Percentiles rank a stretch among this genome's conserved stretches.
These are phyloP conservation scores for Metrosideros polymorpha DNA, from an alignment of 441 rosid genomes.

Conservation along the genomic window DNA sequence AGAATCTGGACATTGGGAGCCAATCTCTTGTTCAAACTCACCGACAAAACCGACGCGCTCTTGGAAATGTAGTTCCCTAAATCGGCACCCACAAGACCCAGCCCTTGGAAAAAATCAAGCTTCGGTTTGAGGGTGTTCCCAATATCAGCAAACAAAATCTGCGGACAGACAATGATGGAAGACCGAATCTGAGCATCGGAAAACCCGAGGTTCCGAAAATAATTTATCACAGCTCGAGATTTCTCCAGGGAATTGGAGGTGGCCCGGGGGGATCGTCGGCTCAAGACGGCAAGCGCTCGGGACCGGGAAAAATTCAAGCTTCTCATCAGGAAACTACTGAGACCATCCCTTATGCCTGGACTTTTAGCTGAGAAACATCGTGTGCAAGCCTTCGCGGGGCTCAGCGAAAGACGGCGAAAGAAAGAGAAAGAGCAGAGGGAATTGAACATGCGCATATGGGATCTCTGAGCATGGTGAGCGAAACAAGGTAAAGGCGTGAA, in stretches of 20 bases:
- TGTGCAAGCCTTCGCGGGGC: not conserved
- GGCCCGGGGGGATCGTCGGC: not conserved
- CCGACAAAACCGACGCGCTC: constrained; percentile 2
- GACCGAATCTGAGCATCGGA: constrained; percentile 12
- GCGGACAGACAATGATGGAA: constrained; percentile 7
- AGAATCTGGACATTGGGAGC: constrained; percentile 20
- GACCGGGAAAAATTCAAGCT: constrained; percentile 9
- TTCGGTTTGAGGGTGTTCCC: constrained; percentile 22
- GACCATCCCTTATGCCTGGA: not conserved
- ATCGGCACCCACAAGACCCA: constrained; percentile 22
- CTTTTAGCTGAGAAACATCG: not conserved
- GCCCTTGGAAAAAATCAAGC: constrained; percentile 15
- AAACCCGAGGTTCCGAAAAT: constrained; percentile 15
- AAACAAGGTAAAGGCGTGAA: not conserved
- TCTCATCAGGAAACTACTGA: constrained; percentile 4
- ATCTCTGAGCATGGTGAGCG: not conserved
- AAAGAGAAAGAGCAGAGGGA: not conserved
- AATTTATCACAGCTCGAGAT: constrained; percentile 1
- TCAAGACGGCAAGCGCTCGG: constrained; percentile 6
- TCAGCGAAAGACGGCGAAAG: not conserved
- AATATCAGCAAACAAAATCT: constrained; percentile 9
- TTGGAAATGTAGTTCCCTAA: constrained; percentile 17
- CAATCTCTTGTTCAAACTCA: constrained; percentile 24
- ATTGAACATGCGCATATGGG: not conserved
- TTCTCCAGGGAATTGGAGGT: constrained; percentile 15